These are phyloP conservation scores for Aspergillus sclerotioniger DNA, from an alignment of 495 filamentous ascomycete genomes.

Conservation along the genomic window DNA sequence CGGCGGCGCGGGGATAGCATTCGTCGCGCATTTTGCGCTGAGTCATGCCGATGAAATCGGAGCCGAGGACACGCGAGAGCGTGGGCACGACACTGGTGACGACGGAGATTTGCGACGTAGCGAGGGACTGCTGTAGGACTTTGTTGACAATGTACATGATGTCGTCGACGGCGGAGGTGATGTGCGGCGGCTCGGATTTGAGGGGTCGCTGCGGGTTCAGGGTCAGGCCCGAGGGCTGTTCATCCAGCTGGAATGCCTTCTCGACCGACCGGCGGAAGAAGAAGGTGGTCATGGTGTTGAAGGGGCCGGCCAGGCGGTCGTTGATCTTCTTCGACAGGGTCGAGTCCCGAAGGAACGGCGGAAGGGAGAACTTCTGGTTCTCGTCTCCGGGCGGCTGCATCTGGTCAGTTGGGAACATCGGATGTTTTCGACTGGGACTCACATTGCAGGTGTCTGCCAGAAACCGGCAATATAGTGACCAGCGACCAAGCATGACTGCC, in stretches of 20 bases:
- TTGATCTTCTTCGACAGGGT: slow-evolving; percentile 72
- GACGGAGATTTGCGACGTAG: slow-evolving; percentile 76
- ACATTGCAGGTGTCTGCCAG: slow-evolving; percentile 80
- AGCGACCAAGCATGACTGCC: slow-evolving; percentile 85
- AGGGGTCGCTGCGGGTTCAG: slow-evolving; percentile 68
- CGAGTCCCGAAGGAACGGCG: slow-evolving; percentile 70
- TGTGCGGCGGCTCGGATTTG: slow-evolving; percentile 74
- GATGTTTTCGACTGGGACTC: slow-evolving; percentile 29
- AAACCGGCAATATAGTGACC: slow-evolving; percentile 91
- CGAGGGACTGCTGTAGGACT: slow-evolving; percentile 77
- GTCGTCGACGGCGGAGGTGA: slow-evolving; percentile 94
- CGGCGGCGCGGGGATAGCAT: slow-evolving; percentile 72
- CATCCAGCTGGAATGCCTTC: slow-evolving; percentile 97
- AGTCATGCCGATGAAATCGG: slow-evolving; percentile 95
- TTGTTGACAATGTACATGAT: slow-evolving; percentile 99
- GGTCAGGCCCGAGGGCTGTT: slow-evolving; percentile 76
- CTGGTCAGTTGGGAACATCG: slow-evolving; percentile 12
- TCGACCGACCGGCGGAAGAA: slow-evolving; percentile 95
- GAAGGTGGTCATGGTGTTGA: slow-evolving; percentile 87
- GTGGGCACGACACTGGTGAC: slow-evolving; percentile 74
- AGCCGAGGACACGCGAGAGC: slow-evolving; percentile 79
- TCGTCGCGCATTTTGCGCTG: slow-evolving; percentile 97
- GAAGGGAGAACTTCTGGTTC: slow-evolving; percentile 45
- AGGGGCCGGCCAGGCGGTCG: slow-evolving; percentile 68
- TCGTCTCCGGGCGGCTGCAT: slow-evolving; percentile 29